A percentile compares a stretch with the other conserved stretches of the same genome.
phyloP scores from a whole-genome alignment of 2,329 filamentous ascomycete genomes.

The Ascocoryne sarcoides region DNA sequence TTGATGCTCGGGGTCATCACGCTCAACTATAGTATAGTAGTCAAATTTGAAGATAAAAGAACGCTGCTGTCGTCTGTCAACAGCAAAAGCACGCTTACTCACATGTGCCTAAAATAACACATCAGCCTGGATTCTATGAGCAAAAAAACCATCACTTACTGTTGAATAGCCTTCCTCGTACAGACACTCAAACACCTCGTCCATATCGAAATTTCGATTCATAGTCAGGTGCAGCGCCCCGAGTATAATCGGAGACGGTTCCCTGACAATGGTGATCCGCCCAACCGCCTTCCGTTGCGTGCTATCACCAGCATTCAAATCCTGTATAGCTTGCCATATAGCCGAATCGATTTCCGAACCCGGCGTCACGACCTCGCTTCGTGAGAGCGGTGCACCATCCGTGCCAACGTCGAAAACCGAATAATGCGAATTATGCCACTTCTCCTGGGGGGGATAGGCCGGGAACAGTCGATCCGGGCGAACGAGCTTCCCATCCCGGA shows the following conservation, averaged over 20 bases:
- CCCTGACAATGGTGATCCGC: slow-evolving; percentile 40
- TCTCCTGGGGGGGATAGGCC: slow-evolving; percentile 14
- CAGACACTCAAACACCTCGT: slow-evolving; percentile 47
- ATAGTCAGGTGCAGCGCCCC: slow-evolving; percentile 51
- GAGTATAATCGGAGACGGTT: slow-evolving; percentile 51
- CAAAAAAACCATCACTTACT: slow-evolving; percentile 26
- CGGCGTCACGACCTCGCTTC: slow-evolving; percentile 12
- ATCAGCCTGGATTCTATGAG: slow-evolving; percentile 23
- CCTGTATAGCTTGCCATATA: slow-evolving; percentile 21
- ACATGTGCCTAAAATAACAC: slow-evolving; percentile 10
- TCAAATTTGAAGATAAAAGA: slow-evolving; percentile 57
- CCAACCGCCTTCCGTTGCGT: slow-evolving; percentile 16
- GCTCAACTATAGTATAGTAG: slow-evolving; percentile 53
- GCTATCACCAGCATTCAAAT: slow-evolving; percentile 16
- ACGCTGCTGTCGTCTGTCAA: slow-evolving; percentile 39
- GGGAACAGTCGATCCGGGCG: slow-evolving; percentile 17
- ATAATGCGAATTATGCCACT: slow-evolving; percentile 21
- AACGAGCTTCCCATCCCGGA: slow-evolving; percentile 13
- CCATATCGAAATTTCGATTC: slow-evolving; percentile 50
- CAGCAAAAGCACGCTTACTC: slow-evolving; percentile 14
- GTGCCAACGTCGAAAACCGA: slow-evolving; percentile 22
- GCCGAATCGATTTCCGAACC: slow-evolving; percentile 20
- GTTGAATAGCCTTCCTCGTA: slow-evolving; percentile 39
- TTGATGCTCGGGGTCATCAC: too few relatives aligned
- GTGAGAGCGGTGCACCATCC: slow-evolving; percentile 20